A percentile compares a stretch with the other conserved stretches of the same genome.
phyloP scores from a whole-genome alignment of 2,329 filamentous ascomycete genomes.

The Purpureocillium lavendulum region DNA sequence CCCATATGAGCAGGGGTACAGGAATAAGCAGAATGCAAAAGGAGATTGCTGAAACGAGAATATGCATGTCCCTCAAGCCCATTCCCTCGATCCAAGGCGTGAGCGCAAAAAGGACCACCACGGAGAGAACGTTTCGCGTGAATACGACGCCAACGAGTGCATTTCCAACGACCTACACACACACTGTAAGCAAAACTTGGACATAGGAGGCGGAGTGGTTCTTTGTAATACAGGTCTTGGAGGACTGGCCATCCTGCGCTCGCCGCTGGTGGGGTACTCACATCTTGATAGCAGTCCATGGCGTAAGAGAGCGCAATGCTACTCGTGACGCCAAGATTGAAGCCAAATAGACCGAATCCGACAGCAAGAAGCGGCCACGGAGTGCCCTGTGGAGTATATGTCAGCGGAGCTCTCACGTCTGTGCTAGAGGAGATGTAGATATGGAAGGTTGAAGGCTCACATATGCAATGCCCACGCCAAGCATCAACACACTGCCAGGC shows the following conservation, averaged over 20 bases:
- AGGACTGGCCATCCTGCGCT: no score
- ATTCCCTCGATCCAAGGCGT: constrained; percentile 13
- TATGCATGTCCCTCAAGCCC: constrained; percentile 11
- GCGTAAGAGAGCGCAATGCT: constrained; percentile 27
- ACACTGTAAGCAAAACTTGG: background rate
- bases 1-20: constrained; percentile 12
- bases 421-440: no score
- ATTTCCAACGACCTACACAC: constrained; percentile 11
- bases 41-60: constrained; percentile 5
- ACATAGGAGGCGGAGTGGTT: no score
- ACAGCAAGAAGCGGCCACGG: constrained; percentile 3
- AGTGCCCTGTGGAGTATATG: background rate
- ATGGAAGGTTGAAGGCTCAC: background rate
- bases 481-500: constrained; percentile 18
- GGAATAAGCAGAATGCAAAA: constrained; percentile 10
- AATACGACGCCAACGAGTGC: constrained; percentile 13
- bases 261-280: no score
- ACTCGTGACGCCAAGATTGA: no score
- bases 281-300: constrained; percentile 25
- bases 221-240: no score
- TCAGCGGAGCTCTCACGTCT: no score
- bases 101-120: constrained; percentile 11
- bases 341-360: constrained; percentile 17
- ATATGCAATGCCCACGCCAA: background rate
- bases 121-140: constrained; percentile 13